Conservation (phyloP, 768 basidiomycete genomes). For the Leccinellum luteum region DNA sequence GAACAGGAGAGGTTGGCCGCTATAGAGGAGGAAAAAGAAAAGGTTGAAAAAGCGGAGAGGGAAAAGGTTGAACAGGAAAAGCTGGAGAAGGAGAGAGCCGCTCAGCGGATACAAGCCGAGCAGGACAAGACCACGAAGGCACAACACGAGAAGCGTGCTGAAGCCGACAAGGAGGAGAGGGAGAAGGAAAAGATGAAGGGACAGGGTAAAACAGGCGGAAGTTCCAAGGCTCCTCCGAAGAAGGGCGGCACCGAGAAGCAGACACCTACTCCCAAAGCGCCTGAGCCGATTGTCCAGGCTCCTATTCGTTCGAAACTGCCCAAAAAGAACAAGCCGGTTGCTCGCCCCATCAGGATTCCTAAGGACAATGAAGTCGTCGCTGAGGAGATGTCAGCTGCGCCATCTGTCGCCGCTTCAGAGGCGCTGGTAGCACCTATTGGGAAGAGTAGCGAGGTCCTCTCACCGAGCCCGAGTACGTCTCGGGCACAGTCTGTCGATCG, state of each 20-base stretch:
- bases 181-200: slow-evolving; percentile 32
- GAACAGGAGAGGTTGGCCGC: slow-evolving; percentile 50
- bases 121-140: slow-evolving; percentile 35
- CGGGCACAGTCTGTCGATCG: slow-evolving; percentile 61
- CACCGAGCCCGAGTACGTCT: slow-evolving; percentile 54
- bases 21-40: slow-evolving; percentile 39
- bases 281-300: slow-evolving; percentile 51
- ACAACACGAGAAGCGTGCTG: slow-evolving; percentile 31
- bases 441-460: slow-evolving; percentile 32
- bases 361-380: slow-evolving; percentile 53
- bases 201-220: slow-evolving; percentile 21
- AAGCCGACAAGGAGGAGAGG: slow-evolving; percentile 29
- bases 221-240: slow-evolving; percentile 24
- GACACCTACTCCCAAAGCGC: slow-evolving; percentile 12
- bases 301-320: slow-evolving; percentile 81
- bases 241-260: slow-evolving; percentile 21
- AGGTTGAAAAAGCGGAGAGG: slow-evolving; percentile 33
- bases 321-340: slow-evolving; percentile 71
- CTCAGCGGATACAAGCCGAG: slow-evolving; percentile 34
- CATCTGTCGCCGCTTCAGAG: slow-evolving; percentile 50
- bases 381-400: slow-evolving; percentile 42
- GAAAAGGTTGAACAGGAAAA: slow-evolving; percentile 39
- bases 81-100: slow-evolving; percentile 36
- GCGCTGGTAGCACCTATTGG: slow-evolving; percentile 36
- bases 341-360: slow-evolving; percentile 55